These are phyloP conservation scores for Penicillium herquei DNA, from an alignment of 495 filamentous ascomycete species.

Conservation along the genomic window DNA sequence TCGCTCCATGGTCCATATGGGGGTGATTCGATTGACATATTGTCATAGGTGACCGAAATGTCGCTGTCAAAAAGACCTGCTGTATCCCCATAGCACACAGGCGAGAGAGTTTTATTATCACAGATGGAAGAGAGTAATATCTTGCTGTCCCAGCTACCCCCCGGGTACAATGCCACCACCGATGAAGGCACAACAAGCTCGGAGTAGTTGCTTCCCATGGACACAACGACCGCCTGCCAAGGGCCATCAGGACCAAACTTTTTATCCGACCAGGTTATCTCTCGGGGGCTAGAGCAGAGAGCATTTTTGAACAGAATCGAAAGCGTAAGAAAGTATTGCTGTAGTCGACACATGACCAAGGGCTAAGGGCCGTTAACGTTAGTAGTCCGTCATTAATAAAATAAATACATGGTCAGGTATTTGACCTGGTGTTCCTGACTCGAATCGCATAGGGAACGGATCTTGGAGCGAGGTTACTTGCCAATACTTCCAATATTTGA, in stretches of 20 bases:
- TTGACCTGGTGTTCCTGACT: too few relatives aligned
- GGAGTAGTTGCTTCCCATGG: background rate
- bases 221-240: conserved; percentile 6
- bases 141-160: background rate
- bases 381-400: too few relatives aligned
- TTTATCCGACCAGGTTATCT: conserved; percentile 6
- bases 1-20: background rate
- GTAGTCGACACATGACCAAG: background rate
- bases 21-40: background rate
- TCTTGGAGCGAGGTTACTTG: too few relatives aligned
- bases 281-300: background rate
- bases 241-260: conserved; percentile 4
- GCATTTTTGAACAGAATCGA: background rate
- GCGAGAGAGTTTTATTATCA: background rate
- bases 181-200: background rate
- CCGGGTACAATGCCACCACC: background rate
- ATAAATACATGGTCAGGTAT: too few relatives aligned
- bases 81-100: background rate
- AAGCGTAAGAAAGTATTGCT: background rate
- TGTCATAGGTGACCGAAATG: background rate
- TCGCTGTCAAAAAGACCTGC: background rate
- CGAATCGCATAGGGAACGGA: too few relatives aligned
- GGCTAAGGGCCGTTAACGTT: background rate
- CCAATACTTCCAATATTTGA: too few relatives aligned
- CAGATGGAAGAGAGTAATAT: background rate